Percentiles rank a stretch among this genome's conserved stretches.
phyloP scores from a whole-genome alignment of 768 basidiomycete genomes.

The Astraeus odoratus region DNA sequence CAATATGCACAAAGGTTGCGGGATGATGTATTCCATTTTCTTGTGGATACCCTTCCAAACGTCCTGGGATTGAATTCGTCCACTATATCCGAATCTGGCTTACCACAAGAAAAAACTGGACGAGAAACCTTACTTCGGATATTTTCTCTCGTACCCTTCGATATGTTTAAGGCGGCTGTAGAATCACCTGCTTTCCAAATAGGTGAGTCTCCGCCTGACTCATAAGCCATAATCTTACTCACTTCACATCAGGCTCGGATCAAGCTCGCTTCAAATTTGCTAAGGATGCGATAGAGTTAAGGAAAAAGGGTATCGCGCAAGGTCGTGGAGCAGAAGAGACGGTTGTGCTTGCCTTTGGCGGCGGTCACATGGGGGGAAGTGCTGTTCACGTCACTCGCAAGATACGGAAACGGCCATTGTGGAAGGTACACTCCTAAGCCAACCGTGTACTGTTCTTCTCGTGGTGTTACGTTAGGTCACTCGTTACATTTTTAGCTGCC shows the following conservation, averaged over 20 bases:
- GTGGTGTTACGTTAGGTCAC: slow-evolving; percentile 23
- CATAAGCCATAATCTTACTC: slow-evolving; percentile 6
- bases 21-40: slow-evolving; percentile 74
- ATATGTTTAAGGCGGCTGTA: slow-evolving; percentile 77
- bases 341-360: slow-evolving; percentile 88
- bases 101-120: slow-evolving; percentile 34
- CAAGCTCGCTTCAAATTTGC: slow-evolving; percentile 89
- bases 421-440: slow-evolving; percentile 72
- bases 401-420: slow-evolving; percentile 75
- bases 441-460: slow-evolving; percentile 15
- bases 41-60: slow-evolving; percentile 68
- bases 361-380: slow-evolving; percentile 56
- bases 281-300: slow-evolving; percentile 78
- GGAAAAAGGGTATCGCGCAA: slow-evolving; percentile 72
- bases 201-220: slow-evolving; percentile 38
- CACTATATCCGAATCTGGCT: slow-evolving; percentile 30
- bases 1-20: slow-evolving; percentile 68
- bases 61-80: slow-evolving; percentile 48
- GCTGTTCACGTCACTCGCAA: slow-evolving; percentile 87
- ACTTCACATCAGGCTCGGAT: slow-evolving; percentile 52
- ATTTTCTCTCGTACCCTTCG: slow-evolving; percentile 78
- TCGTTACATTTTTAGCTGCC: slow-evolving; percentile 12
- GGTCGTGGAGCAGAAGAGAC: slow-evolving; percentile 75
- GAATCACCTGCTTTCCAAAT: slow-evolving; percentile 77
- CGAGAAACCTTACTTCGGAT: slow-evolving; percentile 68